Base-by-base conservation (phyloP, 768 basidiomycete species). In the Kwoniella pini region DNA sequence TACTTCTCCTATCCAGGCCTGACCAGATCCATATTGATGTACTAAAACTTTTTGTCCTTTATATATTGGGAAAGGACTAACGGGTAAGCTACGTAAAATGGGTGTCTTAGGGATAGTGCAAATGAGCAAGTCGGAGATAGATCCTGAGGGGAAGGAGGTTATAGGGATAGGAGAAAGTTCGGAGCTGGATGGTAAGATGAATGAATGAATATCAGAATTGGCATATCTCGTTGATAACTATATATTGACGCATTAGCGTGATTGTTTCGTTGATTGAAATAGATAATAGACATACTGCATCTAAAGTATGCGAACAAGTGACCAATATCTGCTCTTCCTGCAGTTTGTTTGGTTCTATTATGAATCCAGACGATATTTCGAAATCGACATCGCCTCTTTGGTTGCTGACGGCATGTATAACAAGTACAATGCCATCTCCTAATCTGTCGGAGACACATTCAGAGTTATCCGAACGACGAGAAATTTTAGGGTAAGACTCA, bases 221-320 rank as follows among this genome's bases (percentile, higher is more conserved):
- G 48, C 54, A 27, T 65, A 51, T 36, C 43, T 57, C 13, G 26
- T 51, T 15, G 56, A 56, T 19, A 59, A 54, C 56, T 67, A 39
- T 22, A 22, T 7, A 28, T 17, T 19, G 40, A 42, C n/a, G 40
- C 19, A 42, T 44, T 4, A 44, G n/a, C 11, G 31, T 36, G 17
- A 11, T 3, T 24, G 17, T 15, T 4, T 5, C n/a, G 31, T 21
- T n/a, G 22, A 22, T 22, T 28, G 3, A 30, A 24, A 12, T 5
- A 4, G 17, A 17, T 11, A 22, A 10, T 7, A 15, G 17, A 31
- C 40, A 49, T 30, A 62, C 56, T 50, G 60, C 43, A 21, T 61
- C 64, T 39, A 58, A 57, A 11, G 57, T 67, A 56, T 62, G 65
- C 28, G 65, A 53, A 22, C 65, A 67, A 27, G 65, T 57, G 5